These are phyloP conservation scores for Laguncularia racemosa DNA, from an alignment of 345 rosid species.

Conservation along the genomic window DNA sequence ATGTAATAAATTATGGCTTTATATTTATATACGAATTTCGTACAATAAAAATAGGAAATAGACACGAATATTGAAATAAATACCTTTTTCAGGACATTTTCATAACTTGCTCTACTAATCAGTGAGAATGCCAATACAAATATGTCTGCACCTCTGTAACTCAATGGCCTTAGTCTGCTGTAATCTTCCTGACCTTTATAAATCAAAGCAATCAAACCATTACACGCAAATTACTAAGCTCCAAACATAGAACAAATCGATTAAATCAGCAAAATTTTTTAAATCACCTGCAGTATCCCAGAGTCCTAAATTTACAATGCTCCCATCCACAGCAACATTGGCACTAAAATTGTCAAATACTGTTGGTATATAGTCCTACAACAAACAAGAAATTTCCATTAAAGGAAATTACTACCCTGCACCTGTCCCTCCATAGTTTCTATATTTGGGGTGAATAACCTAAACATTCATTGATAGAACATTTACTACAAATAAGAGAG, in stretches of 20 bases:
- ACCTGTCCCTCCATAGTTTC: too few species aligned
- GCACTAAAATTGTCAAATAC: conserved; percentile 99
- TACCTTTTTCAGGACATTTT: conserved; percentile 96
- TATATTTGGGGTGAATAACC: too few species aligned
- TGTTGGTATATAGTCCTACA: conserved; percentile 92
- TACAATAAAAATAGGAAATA: conserved; percentile 1
- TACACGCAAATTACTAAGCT: not conserved
- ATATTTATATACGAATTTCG: too few species aligned
- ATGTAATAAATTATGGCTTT: too few species aligned
- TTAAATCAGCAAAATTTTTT: too few species aligned
- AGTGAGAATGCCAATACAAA: conserved; percentile 90
- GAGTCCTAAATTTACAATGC: conserved; percentile 84
- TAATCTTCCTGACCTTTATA: conserved; percentile 93
- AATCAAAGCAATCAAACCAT: conserved; percentile 5
- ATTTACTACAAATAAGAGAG: not conserved
- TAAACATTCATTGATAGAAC: too few species aligned
- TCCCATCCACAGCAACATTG: conserved; percentile 90
- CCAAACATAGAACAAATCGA: too few species aligned
- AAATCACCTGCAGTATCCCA: conserved; percentile 97
- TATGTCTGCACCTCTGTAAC: conserved; percentile 96
- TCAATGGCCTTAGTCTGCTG: conserved; percentile 94
- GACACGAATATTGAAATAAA: conserved; percentile 6
- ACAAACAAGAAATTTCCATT: conserved; percentile 3
- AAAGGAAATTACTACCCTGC: too few species aligned
- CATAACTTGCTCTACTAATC: conserved; percentile 93